Percentiles rank a stretch among this genome's conserved stretches.
Conservation (phyloP, 129 eudicot species). For the Deinandra increscens region DNA sequence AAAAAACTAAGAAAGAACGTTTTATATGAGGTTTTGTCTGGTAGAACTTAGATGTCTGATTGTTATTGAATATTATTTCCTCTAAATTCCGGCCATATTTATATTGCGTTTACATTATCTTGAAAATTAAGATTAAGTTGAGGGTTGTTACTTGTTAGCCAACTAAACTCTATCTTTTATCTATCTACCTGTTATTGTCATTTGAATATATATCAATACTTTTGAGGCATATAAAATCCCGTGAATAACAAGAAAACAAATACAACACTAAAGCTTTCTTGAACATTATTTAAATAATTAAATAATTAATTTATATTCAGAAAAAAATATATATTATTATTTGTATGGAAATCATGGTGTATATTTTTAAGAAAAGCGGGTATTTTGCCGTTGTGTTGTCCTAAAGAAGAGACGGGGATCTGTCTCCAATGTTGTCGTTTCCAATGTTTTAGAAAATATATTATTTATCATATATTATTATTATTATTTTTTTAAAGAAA, state of each 20-base stretch:
- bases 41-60: no score
- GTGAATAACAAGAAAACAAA: not conserved
- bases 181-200: not conserved
- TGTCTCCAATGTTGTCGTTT: slow-evolving; percentile 30
- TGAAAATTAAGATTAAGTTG: not conserved
- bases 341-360: slow-evolving; percentile 13
- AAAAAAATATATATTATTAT: slow-evolving; percentile 12
- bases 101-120: no score
- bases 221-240: not conserved
- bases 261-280: slow-evolving; percentile 3
- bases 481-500: no score
- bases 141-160: not conserved
- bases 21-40: no score
- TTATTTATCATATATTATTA: no score
- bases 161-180: not conserved
- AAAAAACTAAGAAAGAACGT: no score
- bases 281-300: not conserved
- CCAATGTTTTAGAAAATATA: no score
- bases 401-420: slow-evolving; percentile 24
- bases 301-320: slow-evolving; percentile 1
- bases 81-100: no score
- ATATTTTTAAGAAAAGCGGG: slow-evolving; percentile 7
- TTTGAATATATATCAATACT: not conserved
- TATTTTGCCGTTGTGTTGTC: slow-evolving; percentile 8
- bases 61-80: no score